Evolutionary conservation across 139 green algal species (phyloP).

Genomic region (Asterochloris sp.): DNA sequence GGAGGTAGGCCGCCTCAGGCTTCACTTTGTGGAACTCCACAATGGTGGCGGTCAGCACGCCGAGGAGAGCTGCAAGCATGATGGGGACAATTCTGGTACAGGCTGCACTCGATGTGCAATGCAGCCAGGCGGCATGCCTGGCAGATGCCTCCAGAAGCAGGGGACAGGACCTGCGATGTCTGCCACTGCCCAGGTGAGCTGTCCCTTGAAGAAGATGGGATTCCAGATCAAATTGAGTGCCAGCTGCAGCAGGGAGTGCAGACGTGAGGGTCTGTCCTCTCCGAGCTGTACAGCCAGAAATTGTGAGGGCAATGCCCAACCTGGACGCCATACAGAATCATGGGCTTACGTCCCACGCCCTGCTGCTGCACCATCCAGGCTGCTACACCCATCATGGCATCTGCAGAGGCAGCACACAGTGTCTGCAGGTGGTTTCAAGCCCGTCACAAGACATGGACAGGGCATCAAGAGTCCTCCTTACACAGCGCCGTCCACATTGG

Average conservation of each 20-base stretch:
- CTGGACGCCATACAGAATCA: conserved; percentile 36
- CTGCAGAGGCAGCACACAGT: neutral
- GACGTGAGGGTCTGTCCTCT: too few relatives aligned
- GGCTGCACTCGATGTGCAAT: neutral
- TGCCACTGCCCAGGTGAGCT: conserved; percentile 37
- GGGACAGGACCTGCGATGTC: conserved; percentile 46
- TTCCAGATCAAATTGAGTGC: conserved; percentile 52
- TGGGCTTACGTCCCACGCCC: conserved; percentile 21
- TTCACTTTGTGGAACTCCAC: conserved; percentile 39
- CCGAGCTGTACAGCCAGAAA: too few relatives aligned
- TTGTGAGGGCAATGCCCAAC: too few relatives aligned
- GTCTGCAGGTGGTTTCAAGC: neutral
- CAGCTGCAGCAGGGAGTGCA: conserved; percentile 16
- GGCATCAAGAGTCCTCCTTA: neutral
- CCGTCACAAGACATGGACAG: neutral
- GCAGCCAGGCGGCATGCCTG: neutral
- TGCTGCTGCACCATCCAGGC: conserved; percentile 34
- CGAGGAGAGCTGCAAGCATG: conserved; percentile 35
- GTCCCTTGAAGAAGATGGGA: conserved; percentile 62
- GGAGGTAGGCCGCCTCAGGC: conserved; percentile 29
- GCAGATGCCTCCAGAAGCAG: neutral
- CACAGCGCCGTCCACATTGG: conserved; percentile 36
- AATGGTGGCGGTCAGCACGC: conserved; percentile 44
- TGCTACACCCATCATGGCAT: conserved; percentile 26
- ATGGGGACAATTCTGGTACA: neutral